Conservation (phyloP, 1,284 basidiomycete genomes). For the Abortiporus biennis region DNA sequence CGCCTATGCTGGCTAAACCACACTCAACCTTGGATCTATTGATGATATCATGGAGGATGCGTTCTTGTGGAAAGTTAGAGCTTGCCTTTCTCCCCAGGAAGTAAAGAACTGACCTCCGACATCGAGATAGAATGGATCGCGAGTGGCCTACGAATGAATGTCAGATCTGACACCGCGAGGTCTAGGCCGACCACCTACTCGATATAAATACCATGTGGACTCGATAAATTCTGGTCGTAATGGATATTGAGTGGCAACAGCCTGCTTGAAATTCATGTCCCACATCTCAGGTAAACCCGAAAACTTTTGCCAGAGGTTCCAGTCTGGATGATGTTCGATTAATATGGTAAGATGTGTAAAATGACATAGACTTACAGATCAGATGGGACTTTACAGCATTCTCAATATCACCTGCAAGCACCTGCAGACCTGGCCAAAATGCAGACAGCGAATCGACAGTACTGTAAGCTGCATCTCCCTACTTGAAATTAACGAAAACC, state of each 20-base stretch:
- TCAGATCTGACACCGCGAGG: slow-evolving; percentile 1
- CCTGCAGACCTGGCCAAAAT: slow-evolving; percentile 87
- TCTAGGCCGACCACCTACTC: slow-evolving; percentile 36
- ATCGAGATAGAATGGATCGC: slow-evolving; percentile 86
- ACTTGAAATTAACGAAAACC: neutral
- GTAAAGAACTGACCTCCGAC: slow-evolving; percentile 43
- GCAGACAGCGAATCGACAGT: slow-evolving; percentile 83
- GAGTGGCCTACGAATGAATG: slow-evolving; percentile 64
- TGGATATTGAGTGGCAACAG: slow-evolving; percentile 80
- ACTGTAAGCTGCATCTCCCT: slow-evolving; percentile 61
- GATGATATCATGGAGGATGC: slow-evolving; percentile 72
- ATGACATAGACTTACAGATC: slow-evolving; percentile 51
- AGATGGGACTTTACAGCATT: slow-evolving; percentile 84
- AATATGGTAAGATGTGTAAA: neutral
- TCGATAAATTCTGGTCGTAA: slow-evolving; percentile 89
- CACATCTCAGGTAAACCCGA: slow-evolving; percentile 88
- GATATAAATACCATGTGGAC: slow-evolving; percentile 91
- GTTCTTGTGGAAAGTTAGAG: slow-evolving; percentile 35
- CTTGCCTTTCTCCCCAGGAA: neutral
- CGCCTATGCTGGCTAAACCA: slow-evolving; percentile 77
- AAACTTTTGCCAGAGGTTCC: slow-evolving; percentile 85
- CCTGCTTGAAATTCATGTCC: slow-evolving; percentile 67
- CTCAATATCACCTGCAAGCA: slow-evolving; percentile 85
- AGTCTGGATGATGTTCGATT: slow-evolving; percentile 43
- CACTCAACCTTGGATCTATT: slow-evolving; percentile 76